phyloP scores from a whole-genome alignment of 2,329 filamentous ascomycete genomes.

The Rhynchosporium secalis region DNA sequence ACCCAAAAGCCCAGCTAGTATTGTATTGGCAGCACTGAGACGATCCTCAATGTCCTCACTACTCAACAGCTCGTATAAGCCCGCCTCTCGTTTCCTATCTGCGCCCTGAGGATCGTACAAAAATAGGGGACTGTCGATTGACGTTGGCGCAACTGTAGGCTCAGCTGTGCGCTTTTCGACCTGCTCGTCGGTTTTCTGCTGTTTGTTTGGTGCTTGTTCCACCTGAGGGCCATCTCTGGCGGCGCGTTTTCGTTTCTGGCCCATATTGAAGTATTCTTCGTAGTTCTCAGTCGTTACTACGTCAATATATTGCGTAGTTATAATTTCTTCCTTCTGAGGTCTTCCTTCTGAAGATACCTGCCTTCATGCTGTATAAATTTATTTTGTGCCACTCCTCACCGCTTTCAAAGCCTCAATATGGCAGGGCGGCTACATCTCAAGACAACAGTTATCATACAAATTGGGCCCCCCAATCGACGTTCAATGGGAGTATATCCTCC shows the following conservation, averaged over 20 bases:
- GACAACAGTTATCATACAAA: neutral
- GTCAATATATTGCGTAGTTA: neutral
- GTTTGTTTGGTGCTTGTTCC: slow-evolving; percentile 34
- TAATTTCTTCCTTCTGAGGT: neutral
- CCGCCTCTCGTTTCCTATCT: slow-evolving; percentile 58
- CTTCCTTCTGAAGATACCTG: neutral
- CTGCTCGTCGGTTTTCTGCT: slow-evolving; percentile 29
- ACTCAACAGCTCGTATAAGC: slow-evolving; percentile 60
- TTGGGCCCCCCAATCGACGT: neutral
- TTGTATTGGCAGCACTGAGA: slow-evolving; percentile 58
- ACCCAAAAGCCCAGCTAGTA: slow-evolving; percentile 56
- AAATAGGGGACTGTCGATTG: slow-evolving; percentile 45
- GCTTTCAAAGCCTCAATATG: neutral
- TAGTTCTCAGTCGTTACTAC: neutral
- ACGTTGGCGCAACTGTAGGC: slow-evolving; percentile 16
- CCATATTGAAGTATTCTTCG: slow-evolving; percentile 39
- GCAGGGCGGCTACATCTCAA: neutral
- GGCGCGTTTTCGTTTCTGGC: slow-evolving; percentile 47
- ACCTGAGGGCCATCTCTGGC: slow-evolving; percentile 29
- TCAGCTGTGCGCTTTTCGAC: slow-evolving; percentile 19
- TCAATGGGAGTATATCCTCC: neutral
- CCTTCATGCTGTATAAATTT: no score
- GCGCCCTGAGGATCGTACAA: slow-evolving; percentile 52
- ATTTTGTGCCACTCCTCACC: slow-evolving; percentile 1
- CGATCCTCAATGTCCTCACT: slow-evolving; percentile 59